These are phyloP conservation scores for Haberlea rhodopensis DNA, from an alignment of 257 asterid genomes.

Conservation along the genomic window DNA sequence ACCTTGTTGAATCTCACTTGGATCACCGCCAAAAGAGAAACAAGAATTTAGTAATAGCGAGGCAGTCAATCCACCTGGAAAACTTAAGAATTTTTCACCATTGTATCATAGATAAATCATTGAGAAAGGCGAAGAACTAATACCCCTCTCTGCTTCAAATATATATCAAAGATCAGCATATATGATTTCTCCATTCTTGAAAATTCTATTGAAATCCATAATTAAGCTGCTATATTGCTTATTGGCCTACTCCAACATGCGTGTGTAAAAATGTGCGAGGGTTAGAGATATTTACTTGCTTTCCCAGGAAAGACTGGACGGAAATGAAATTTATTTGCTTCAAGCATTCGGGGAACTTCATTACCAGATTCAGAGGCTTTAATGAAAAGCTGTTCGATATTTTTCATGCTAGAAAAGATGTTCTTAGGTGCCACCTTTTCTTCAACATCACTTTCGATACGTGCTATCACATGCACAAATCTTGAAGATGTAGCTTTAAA, in stretches of 20 bases:
- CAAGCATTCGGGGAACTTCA: conserved; percentile 97
- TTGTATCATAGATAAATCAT: conserved; percentile 1
- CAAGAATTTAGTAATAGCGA: conserved; percentile 63
- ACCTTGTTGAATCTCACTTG: conserved; percentile 82
- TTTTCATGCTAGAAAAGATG: conserved; percentile 74
- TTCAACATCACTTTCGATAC: conserved; percentile 48
- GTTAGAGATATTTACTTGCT: conserved; percentile 52
- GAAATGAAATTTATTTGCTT: conserved; percentile 90
- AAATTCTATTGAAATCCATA: not conserved
- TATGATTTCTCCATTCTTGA: conserved; percentile 3
- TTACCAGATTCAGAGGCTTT: conserved; percentile 95
- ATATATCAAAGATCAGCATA: not conserved
- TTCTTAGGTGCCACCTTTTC: conserved; percentile 68
- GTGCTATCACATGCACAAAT: conserved; percentile 43
- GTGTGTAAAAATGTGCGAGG: not conserved
- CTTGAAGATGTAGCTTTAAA: conserved; percentile 52
- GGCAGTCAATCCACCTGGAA: conserved; percentile 62
- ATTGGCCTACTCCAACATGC: not conserved
- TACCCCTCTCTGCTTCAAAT: conserved; percentile 15
- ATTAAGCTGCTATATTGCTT: not conserved
- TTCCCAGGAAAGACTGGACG: conserved; percentile 71
- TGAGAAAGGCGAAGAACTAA: conserved; percentile 2
- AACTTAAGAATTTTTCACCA: conserved; percentile 19
- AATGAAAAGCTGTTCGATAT: conserved; percentile 67
- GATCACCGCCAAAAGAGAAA: conserved; percentile 90